These are phyloP conservation scores for Chlorella sorokiniana DNA, from an alignment of 139 green algal species.

Conservation along the genomic window DNA sequence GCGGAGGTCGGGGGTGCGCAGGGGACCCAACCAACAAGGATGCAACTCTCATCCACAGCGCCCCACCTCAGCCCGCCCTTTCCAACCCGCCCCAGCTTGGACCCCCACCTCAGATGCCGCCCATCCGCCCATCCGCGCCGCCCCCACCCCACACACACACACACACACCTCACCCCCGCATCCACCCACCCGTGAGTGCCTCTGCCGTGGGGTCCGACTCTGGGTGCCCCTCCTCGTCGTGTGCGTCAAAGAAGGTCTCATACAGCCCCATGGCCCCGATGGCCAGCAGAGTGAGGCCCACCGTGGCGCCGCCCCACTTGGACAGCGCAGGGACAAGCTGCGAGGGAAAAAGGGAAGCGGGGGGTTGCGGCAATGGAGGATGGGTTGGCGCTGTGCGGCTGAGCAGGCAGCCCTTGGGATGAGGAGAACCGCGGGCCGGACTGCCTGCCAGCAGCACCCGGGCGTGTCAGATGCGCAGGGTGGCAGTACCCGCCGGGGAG, in stretches of 20 bases:
- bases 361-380: background rate
- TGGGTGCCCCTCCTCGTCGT: background rate
- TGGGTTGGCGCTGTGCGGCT: background rate
- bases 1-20: too few relatives aligned
- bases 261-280: slow-evolving; percentile 93
- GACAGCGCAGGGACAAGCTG: slow-evolving; percentile 76
- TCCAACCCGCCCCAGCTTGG: too few relatives aligned
- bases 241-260: slow-evolving; percentile 67
- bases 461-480: background rate
- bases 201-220: slow-evolving; percentile 11
- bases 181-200: slow-evolving; percentile 8
- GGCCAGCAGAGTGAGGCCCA: slow-evolving; percentile 91
- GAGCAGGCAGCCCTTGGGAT: too few relatives aligned
- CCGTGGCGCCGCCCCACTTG: slow-evolving; percentile 74
- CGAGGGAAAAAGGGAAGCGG: background rate
- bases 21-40: too few relatives aligned
- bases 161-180: background rate
- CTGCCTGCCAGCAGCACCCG: too few relatives aligned
- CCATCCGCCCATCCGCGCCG: too few relatives aligned
- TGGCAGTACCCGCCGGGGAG: too few relatives aligned
- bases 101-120: too few relatives aligned
- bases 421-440: too few relatives aligned
- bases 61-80: too few relatives aligned
- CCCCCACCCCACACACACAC: background rate
- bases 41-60: too few relatives aligned